Conservation (phyloP, 495 filamentous ascomycete species). For the Lichenothelia convexa region DNA sequence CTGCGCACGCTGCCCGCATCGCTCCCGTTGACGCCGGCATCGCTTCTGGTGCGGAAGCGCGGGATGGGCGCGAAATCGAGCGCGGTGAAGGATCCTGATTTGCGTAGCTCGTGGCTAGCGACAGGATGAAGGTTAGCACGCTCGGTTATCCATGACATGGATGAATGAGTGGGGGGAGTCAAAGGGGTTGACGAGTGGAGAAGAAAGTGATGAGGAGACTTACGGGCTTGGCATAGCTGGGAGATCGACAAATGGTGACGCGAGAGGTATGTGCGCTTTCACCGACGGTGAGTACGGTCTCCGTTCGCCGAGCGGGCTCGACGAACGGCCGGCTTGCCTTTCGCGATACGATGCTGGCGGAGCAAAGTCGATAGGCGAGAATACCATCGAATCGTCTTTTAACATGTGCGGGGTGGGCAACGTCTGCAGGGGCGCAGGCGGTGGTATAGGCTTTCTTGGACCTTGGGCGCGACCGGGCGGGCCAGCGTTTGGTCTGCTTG, state of each 20-base stretch:
- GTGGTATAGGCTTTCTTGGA: constrained; percentile 47
- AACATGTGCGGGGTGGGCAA: constrained; percentile 78
- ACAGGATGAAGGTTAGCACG: too few species aligned
- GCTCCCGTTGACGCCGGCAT: constrained; percentile 48
- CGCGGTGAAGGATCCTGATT: constrained; percentile 72
- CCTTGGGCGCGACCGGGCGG: not conserved
- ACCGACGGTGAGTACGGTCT: constrained; percentile 54
- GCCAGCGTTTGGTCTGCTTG: constrained; percentile 2
- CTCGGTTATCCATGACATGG: too few species aligned
- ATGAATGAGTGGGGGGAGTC: too few species aligned
- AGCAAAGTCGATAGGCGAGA: constrained; percentile 68
- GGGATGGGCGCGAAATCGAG: constrained; percentile 92
- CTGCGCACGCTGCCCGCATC: constrained; percentile 85
- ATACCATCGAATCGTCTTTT: constrained; percentile 61
- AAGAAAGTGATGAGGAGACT: constrained; percentile 24
- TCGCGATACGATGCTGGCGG: constrained; percentile 55
- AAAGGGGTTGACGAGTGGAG: constrained; percentile 1
- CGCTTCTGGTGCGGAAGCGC: constrained; percentile 70
- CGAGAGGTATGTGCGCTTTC: constrained; percentile 56
- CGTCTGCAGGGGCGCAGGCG: constrained; percentile 52
- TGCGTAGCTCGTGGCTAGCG: constrained; percentile 55
- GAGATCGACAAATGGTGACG: constrained; percentile 74
- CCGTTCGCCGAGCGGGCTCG: constrained; percentile 60
- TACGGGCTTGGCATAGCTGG: constrained; percentile 74
- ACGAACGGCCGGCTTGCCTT: constrained; percentile 51